Evolutionary conservation across 1,139 yeast genomes (phyloP).

Genomic region (Citeromyces hawaiiensis): DNA sequence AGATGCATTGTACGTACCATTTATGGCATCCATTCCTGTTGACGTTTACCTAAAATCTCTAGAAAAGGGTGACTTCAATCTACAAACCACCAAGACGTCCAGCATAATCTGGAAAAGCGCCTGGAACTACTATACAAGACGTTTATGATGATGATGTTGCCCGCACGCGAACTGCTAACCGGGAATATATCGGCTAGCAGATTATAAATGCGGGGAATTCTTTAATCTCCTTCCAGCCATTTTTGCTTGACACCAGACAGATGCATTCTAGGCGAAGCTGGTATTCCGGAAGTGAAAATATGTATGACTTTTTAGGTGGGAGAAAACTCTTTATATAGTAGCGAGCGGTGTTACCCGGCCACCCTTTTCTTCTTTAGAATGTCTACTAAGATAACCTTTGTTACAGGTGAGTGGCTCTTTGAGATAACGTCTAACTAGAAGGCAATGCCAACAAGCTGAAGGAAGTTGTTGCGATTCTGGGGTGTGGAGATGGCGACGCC

Average conservation of each 20-base stretch:
- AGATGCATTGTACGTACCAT: constrained; percentile 55
- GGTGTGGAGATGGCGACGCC: constrained; percentile 16
- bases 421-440: not conserved
- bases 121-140: constrained; percentile 22
- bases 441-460: constrained; percentile 76
- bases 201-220: constrained; percentile 5
- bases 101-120: constrained; percentile 64
- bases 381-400: constrained; percentile 36
- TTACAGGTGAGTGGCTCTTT: constrained; percentile 33
- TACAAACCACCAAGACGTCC: constrained; percentile 32
- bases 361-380: not conserved
- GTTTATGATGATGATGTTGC: not conserved
- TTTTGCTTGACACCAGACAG: constrained; percentile 15
- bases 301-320: constrained; percentile 4
- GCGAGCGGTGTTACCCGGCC: not conserved
- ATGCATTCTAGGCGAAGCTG: constrained; percentile 16
- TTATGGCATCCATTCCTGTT: constrained; percentile 56
- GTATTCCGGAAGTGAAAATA: constrained; percentile 18
- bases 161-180: not conserved
- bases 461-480: constrained; percentile 69
- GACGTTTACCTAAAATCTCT: constrained; percentile 45
- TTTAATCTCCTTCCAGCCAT: constrained; percentile 19
- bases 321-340: constrained; percentile 1
- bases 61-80: constrained; percentile 53
- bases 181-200: constrained; percentile 5